phyloP scores from a whole-genome alignment of 192 early-diverging fungal genomes.

The Entomortierella beljakovae region DNA sequence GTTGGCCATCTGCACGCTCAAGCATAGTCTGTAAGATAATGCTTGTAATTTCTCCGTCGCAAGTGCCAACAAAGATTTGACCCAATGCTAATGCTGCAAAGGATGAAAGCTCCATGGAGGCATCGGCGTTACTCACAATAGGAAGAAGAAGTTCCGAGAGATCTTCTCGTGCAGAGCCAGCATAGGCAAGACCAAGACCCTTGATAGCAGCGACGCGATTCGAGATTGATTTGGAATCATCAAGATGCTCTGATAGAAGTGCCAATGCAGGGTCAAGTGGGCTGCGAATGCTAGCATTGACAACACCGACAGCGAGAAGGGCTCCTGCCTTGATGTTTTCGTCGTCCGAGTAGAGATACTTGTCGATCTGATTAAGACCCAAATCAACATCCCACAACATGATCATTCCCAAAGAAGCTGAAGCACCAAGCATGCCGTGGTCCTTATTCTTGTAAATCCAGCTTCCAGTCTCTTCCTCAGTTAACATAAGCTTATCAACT shows the following conservation, averaged over 20 bases:
- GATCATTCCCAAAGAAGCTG: constrained; percentile 94
- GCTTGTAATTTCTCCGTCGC: constrained; percentile 91
- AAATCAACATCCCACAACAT: constrained; percentile 95
- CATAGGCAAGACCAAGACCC: constrained; percentile 94
- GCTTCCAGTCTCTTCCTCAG: constrained; percentile 73
- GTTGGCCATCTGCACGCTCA: constrained; percentile 88
- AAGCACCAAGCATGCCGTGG: constrained; percentile 93
- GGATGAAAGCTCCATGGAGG: constrained; percentile 91
- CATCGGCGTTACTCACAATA: constrained; percentile 79
- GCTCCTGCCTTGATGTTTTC: constrained; percentile 93
- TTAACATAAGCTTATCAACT: constrained; percentile 91
- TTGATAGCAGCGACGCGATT: constrained; percentile 83
- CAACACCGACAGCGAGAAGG: constrained; percentile 92
- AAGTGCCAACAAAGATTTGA: constrained; percentile 91
- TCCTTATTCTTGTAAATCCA: constrained; percentile 99
- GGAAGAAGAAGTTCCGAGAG: constrained; percentile 86
- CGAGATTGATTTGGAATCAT: constrained; percentile 62
- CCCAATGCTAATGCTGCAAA: constrained; percentile 92
- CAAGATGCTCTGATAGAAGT: constrained; percentile 85
- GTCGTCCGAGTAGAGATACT: constrained; percentile 91
- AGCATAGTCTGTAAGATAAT: constrained; percentile 95
- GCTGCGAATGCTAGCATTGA: constrained; percentile 90
- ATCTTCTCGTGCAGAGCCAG: constrained; percentile 89
- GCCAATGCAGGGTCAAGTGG: constrained; percentile 94
- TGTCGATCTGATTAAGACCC: constrained; percentile 93